Conservation (phyloP, 1,284 basidiomycete species). For the Microstroma glucosiphilum region DNA sequence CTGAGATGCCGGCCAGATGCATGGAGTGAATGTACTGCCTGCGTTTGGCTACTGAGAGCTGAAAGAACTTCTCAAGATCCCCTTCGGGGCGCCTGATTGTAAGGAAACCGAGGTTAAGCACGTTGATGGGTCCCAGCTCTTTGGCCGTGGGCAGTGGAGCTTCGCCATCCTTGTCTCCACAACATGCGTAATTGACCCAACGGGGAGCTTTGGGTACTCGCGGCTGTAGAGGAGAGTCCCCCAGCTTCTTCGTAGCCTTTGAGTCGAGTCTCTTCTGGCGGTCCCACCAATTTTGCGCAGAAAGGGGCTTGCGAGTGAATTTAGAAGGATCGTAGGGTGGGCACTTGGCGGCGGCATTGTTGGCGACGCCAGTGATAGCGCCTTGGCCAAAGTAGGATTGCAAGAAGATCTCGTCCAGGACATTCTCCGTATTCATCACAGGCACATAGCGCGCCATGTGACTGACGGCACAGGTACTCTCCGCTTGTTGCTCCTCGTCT, state of each 20-base stretch:
- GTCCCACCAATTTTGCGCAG: background rate
- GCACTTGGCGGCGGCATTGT: background rate
- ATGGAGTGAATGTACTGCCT: conserved; percentile 47
- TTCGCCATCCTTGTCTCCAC: background rate
- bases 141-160: background rate
- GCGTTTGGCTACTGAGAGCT: background rate
- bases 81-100: conserved; percentile 50
- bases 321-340: background rate
- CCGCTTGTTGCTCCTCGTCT: too few relatives aligned
- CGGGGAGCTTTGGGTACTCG: background rate
- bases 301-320: background rate
- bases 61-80: conserved; percentile 22
- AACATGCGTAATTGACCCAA: background rate
- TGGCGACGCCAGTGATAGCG: too few relatives aligned
- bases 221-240: background rate
- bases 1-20: conserved; percentile 52
- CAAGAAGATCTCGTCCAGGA: too few relatives aligned
- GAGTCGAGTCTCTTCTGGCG: background rate
- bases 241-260: background rate
- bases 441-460: too few relatives aligned
- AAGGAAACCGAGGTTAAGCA: conserved; percentile 55
- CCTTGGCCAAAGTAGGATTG: too few relatives aligned
- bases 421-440: too few relatives aligned
- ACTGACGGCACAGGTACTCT: too few relatives aligned
- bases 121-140: conserved; percentile 37